These are phyloP conservation scores for Picochlorum sp. DNA, from an alignment of 139 green algal species.

Conservation along the genomic window DNA sequence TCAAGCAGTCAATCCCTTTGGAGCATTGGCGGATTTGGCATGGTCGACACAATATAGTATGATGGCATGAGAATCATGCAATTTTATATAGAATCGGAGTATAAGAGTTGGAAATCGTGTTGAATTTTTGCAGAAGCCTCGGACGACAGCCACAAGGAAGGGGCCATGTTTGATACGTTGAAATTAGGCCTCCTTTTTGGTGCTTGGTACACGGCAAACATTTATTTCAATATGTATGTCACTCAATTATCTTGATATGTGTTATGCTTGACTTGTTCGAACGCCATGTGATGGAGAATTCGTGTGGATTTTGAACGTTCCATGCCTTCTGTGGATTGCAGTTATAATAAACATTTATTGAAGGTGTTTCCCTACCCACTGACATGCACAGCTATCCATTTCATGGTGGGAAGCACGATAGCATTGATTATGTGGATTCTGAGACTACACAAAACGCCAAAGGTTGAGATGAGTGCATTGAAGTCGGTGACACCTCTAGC, in stretches of 20 bases:
- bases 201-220: conserved; percentile 93
- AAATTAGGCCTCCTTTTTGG: conserved; percentile 57
- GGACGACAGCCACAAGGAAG: background rate
- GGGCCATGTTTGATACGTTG: background rate
- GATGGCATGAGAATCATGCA: background rate
- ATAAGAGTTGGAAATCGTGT: background rate
- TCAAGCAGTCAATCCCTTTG: no score
- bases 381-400: conserved; percentile 81
- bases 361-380: conserved; percentile 81
- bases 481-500: conserved; percentile 81
- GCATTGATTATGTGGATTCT: conserved; percentile 57
- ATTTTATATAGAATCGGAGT: background rate
- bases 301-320: background rate
- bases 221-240: conserved; percentile 96
- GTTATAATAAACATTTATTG: conserved; percentile 83
- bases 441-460: conserved; percentile 39
- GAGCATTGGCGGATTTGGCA: background rate
- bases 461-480: conserved; percentile 12
- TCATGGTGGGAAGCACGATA: conserved; percentile 61
- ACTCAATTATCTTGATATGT: background rate
- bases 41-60: background rate
- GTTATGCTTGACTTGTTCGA: no score
- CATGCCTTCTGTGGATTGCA: conserved; percentile 28
- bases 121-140: background rate
- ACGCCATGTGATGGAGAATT: no score